Evolutionary conservation across 495 filamentous ascomycete genomes (phyloP).

Genomic region (Daldinia vernicosa): DNA sequence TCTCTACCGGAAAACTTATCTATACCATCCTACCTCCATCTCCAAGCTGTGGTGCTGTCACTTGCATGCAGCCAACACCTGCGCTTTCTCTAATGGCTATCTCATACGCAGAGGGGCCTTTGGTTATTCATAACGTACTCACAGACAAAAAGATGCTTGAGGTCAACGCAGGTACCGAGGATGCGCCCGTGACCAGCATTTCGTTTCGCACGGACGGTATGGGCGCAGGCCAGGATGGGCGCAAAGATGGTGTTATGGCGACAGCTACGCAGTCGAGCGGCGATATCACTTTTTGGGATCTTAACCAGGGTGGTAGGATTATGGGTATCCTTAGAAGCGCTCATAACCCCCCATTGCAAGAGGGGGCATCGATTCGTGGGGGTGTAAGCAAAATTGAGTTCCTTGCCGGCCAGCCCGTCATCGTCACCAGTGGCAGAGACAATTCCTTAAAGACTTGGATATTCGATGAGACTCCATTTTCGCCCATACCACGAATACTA

Average conservation of each 20-base stretch:
- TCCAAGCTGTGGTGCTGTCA: constrained; percentile 74
- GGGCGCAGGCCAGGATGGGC: constrained; percentile 88
- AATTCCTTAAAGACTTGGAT: constrained; percentile 96
- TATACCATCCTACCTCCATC: constrained; percentile 81
- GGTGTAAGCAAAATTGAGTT: constrained; percentile 86
- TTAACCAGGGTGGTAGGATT: constrained; percentile 84
- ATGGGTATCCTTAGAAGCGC: constrained; percentile 84
- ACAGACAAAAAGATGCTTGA: constrained; percentile 74
- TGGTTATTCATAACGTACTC: constrained; percentile 83
- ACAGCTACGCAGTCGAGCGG: constrained; percentile 75
- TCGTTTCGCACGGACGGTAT: constrained; percentile 91
- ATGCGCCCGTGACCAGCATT: constrained; percentile 75
- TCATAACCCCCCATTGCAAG: constrained; percentile 73
- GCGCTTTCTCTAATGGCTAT: constrained; percentile 87
- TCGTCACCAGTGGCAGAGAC: constrained; percentile 89
- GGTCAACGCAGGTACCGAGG: constrained; percentile 66
- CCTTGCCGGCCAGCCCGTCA: constrained; percentile 85
- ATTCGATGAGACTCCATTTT: constrained; percentile 87
- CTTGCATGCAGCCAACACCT: constrained; percentile 81
- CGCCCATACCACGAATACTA: constrained; percentile 80
- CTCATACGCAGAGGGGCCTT: constrained; percentile 78
- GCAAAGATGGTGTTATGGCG: constrained; percentile 83
- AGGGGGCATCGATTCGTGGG: constrained; percentile 54
- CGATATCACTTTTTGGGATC: constrained; percentile 94
- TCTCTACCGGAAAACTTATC: constrained; percentile 87